A percentile compares a stretch with the other conserved stretches of the same genome.
phyloP scores from a whole-genome alignment of 768 basidiomycete species.

The Phlebiopsis flavidoalba region DNA sequence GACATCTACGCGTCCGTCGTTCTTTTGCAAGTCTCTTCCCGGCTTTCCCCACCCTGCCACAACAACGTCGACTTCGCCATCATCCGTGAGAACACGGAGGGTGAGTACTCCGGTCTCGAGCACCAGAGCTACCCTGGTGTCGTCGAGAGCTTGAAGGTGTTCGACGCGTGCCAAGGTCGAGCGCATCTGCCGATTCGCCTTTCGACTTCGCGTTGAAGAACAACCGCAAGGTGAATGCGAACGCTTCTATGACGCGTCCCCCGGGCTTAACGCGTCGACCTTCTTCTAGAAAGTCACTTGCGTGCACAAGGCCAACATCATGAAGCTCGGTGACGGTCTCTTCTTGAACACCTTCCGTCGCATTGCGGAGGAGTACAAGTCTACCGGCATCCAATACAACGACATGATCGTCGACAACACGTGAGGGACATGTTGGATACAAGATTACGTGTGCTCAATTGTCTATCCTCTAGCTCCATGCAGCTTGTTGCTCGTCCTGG shows the following conservation, averaged over 20 bases:
- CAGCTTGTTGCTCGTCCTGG: constrained; percentile 93
- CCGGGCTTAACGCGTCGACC: not conserved
- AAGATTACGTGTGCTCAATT: not conserved
- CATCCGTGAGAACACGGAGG: constrained; percentile 99
- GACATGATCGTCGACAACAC: constrained; percentile 99
- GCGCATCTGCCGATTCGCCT: constrained; percentile 94
- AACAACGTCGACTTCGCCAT: constrained; percentile 94
- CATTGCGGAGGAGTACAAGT: constrained; percentile 95
- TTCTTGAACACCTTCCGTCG: constrained; percentile 98
- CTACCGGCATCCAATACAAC: constrained; percentile 85
- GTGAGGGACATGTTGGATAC: constrained; percentile 36
- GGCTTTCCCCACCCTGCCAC: constrained; percentile 83
- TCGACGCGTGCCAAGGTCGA: constrained; percentile 94
- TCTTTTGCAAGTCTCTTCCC: constrained; percentile 64
- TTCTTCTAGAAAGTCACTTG: constrained; percentile 89
- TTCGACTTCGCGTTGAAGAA: constrained; percentile 98
- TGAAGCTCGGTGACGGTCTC: constrained; percentile 99
- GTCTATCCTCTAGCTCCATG: constrained; percentile 68
- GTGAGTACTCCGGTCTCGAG: constrained; percentile 98
- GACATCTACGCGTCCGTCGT: constrained; percentile 99
- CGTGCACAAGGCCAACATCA: constrained; percentile 99
- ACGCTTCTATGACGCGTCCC: not conserved
- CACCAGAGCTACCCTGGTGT: constrained; percentile 98
- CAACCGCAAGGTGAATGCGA: constrained; percentile 74
- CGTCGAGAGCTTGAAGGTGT: constrained; percentile 96